Percentiles rank a stretch among this genome's conserved stretches.
phyloP scores from a whole-genome alignment of 306 rosid species.

The Luffa aegyptiaca region DNA sequence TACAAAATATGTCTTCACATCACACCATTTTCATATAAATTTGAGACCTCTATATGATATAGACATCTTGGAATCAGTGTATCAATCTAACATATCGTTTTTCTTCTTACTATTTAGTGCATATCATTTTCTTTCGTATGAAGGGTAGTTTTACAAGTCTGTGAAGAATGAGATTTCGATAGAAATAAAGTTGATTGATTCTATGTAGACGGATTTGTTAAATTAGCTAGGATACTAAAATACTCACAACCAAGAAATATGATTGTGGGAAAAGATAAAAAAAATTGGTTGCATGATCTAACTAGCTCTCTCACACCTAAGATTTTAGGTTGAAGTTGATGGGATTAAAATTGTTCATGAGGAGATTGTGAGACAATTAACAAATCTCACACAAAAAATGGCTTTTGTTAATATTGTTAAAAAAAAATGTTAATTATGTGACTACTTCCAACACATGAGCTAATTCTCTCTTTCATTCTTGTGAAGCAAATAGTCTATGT shows the following conservation, averaged over 20 bases:
- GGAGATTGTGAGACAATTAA: background rate
- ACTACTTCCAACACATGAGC: background rate
- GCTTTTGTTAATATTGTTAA: background rate
- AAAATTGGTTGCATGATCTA: background rate
- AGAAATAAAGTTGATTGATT: background rate
- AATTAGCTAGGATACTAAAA: background rate
- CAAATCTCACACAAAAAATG: constrained; percentile 3
- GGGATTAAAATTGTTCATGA: background rate
- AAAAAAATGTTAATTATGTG: background rate
- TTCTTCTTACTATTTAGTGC: background rate
- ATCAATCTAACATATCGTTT: background rate
- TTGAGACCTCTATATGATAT: background rate
- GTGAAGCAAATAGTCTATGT: background rate
- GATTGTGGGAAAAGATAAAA: background rate
- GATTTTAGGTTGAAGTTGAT: background rate
- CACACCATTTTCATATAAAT: background rate
- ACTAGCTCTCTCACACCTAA: background rate
- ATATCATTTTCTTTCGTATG: background rate
- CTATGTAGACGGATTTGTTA: background rate
- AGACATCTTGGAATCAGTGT: background rate
- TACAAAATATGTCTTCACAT: background rate
- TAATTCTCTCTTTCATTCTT: background rate
- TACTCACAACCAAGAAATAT: background rate
- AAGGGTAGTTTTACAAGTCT: background rate
- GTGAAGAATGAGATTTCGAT: background rate